These are phyloP conservation scores for Lyophyllum semitale DNA, from an alignment of 768 basidiomycete species.

Conservation along the genomic window DNA sequence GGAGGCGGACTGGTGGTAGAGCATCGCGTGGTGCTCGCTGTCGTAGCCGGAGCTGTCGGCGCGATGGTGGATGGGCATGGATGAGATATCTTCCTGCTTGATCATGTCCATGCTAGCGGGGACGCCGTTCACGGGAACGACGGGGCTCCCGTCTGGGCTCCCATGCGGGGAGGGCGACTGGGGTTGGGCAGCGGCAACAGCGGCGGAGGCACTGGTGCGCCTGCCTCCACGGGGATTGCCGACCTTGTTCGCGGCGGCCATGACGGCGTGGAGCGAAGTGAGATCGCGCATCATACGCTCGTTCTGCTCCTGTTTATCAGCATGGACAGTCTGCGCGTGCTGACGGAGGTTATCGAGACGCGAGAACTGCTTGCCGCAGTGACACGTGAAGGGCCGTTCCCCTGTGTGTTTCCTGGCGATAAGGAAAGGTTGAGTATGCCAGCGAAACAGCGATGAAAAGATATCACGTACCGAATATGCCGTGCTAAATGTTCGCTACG, in stretches of 20 bases:
- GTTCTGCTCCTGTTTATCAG: conserved; percentile 90
- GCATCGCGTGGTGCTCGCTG: conserved; percentile 37
- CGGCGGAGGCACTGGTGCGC: conserved; percentile 1
- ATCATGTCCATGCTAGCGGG: conserved; percentile 25
- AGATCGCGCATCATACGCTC: conserved; percentile 91
- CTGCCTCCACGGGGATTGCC: conserved; percentile 16
- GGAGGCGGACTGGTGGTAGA: conserved; percentile 29
- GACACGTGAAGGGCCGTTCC: conserved; percentile 94
- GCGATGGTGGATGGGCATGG: conserved; percentile 43
- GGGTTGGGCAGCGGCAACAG: neutral
- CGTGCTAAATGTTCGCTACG: conserved; percentile 94
- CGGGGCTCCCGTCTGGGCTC: conserved; percentile 5
- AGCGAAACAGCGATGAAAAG: conserved; percentile 4
- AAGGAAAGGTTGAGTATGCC: neutral
- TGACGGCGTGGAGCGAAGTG: conserved; percentile 78
- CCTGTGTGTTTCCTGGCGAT: conserved; percentile 90
- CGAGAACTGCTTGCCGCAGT: conserved; percentile 94
- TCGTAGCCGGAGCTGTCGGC: conserved; percentile 77
- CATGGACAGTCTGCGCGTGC: conserved; percentile 95
- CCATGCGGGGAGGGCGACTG: neutral
- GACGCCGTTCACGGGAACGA: conserved; percentile 13
- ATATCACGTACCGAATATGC: conserved; percentile 78
- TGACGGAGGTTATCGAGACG: conserved; percentile 96
- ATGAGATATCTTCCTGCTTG: conserved; percentile 41
- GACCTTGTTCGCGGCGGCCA: conserved; percentile 62